These are phyloP conservation scores for Coemansia aciculifera DNA, from an alignment of 192 early-diverging fungal genomes.

Conservation along the genomic window DNA sequence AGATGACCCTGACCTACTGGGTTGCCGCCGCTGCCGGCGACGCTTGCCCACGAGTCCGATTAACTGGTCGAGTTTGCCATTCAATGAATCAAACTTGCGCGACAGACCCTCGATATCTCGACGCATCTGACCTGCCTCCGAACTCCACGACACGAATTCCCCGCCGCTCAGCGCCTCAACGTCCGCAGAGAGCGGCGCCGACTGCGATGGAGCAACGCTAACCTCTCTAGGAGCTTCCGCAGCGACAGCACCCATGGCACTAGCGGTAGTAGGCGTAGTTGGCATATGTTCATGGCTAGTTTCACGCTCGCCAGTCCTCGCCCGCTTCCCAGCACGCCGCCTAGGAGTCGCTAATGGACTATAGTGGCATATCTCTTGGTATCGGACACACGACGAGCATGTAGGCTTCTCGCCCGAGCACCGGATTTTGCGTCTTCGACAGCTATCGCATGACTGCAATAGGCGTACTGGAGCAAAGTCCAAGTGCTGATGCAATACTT, in stretches of 20 bases:
- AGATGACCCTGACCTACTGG: background rate
- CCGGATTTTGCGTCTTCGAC: constrained; percentile 51
- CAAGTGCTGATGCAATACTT: constrained; percentile 19
- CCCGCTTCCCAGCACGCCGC: constrained; percentile 37
- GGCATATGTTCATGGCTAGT: background rate
- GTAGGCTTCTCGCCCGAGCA: constrained; percentile 54
- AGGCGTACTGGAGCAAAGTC: constrained; percentile 30
- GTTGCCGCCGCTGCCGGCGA: background rate
- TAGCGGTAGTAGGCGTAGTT: background rate
- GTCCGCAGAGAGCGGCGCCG: constrained; percentile 3
- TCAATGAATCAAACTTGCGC: constrained; percentile 37
- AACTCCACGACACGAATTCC: constrained; percentile 11
- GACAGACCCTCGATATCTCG: constrained; percentile 24
- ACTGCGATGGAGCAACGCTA: background rate
- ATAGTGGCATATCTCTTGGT: constrained; percentile 55
- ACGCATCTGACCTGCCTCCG: constrained; percentile 29
- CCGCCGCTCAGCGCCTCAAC: background rate
- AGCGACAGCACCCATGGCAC: background rate
- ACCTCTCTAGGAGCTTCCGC: background rate
- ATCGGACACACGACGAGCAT: constrained; percentile 52
- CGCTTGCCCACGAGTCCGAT: constrained; percentile 19
- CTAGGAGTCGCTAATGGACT: constrained; percentile 51
- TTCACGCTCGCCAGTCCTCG: constrained; percentile 8
- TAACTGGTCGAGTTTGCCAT: constrained; percentile 33
- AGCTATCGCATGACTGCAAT: constrained; percentile 55